phyloP scores from a whole-genome alignment of 192 early-diverging fungal species.

The Radiomyces spectabilis region DNA sequence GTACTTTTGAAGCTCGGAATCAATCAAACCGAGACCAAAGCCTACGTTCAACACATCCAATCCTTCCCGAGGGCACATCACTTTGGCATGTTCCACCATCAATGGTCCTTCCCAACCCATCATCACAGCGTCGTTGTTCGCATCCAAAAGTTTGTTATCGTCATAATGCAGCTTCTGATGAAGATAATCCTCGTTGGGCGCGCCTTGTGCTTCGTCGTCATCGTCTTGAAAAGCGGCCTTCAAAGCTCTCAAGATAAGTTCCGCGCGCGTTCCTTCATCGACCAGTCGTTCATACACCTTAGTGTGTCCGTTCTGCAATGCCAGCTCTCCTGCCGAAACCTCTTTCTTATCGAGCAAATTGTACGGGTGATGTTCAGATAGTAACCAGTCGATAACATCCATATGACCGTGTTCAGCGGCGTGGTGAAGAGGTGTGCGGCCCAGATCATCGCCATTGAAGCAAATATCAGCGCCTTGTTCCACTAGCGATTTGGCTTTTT shows the following conservation, averaged over 20 bases:
- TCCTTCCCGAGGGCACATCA: conserved; percentile 56
- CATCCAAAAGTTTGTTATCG: conserved; percentile 75
- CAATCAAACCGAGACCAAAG: conserved; percentile 91
- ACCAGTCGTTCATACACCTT: conserved; percentile 76
- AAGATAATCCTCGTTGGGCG: conserved; percentile 75
- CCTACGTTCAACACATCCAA: conserved; percentile 67
- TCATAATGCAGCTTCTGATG: conserved; percentile 71
- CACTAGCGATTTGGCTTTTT: conserved; percentile 34
- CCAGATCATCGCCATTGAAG: conserved; percentile 44
- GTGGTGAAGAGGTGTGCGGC: conserved; percentile 61
- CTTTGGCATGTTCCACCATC: conserved; percentile 82
- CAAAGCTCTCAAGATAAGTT: conserved; percentile 63
- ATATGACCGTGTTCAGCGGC: conserved; percentile 60
- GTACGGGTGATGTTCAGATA: conserved; percentile 72
- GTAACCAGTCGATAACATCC: conserved; percentile 49
- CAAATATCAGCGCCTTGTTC: conserved; percentile 45
- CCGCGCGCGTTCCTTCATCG: conserved; percentile 76
- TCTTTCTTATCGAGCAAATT: conserved; percentile 71
- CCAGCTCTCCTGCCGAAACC: conserved; percentile 81
- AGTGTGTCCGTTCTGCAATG: conserved; percentile 55
- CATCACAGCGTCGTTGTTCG: conserved; percentile 89
- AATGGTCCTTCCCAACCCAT: conserved; percentile 97
- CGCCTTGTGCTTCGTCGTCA: conserved; percentile 30
- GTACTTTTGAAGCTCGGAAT: conserved; percentile 69
- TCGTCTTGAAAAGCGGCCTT: conserved; percentile 28